These are phyloP conservation scores for Saturnispora zaruensis DNA, from an alignment of 805 yeast genomes.

Conservation along the genomic window DNA sequence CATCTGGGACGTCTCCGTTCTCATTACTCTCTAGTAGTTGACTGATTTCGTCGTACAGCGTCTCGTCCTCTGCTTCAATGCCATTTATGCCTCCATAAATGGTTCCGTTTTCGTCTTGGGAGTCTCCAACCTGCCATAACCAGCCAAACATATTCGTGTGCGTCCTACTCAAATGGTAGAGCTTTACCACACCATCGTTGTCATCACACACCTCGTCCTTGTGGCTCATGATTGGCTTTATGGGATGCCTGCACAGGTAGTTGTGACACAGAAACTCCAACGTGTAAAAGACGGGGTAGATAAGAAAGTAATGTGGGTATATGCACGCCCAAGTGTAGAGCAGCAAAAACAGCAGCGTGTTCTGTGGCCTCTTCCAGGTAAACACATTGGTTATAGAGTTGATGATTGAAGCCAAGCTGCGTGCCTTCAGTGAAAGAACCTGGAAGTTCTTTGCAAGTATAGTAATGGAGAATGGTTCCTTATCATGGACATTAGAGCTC, in stretches of 20 bases:
- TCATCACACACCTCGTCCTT: conserved; percentile 15
- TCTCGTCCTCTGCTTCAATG: neutral
- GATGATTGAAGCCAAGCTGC: conserved; percentile 31
- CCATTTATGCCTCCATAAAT: neutral
- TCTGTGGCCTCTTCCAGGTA: conserved; percentile 65
- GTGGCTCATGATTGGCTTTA: conserved; percentile 33
- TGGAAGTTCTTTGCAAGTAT: conserved; percentile 50
- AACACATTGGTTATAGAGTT: conserved; percentile 18
- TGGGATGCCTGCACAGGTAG: conserved; percentile 60
- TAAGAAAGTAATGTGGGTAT: conserved; percentile 59
- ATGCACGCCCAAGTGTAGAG: conserved; percentile 59
- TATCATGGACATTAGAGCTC: neutral
- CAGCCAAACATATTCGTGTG: conserved; percentile 15
- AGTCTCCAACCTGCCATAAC: conserved; percentile 8
- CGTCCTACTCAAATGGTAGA: conserved; percentile 6
- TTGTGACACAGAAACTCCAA: conserved; percentile 62
- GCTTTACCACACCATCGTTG: conserved; percentile 8
- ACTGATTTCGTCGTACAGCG: conserved; percentile 4
- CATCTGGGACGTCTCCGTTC: conserved; percentile 25
- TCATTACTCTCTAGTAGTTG: conserved; percentile 12
- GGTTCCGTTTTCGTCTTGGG: conserved; percentile 8
- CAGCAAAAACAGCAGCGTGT: conserved; percentile 53
- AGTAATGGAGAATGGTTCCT: conserved; percentile 40
- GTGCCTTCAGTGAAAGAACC: conserved; percentile 46
- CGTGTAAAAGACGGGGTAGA: conserved; percentile 52